phyloP scores from a whole-genome alignment of 2,329 filamentous ascomycete species.

The Trichoderma brevicompactum region DNA sequence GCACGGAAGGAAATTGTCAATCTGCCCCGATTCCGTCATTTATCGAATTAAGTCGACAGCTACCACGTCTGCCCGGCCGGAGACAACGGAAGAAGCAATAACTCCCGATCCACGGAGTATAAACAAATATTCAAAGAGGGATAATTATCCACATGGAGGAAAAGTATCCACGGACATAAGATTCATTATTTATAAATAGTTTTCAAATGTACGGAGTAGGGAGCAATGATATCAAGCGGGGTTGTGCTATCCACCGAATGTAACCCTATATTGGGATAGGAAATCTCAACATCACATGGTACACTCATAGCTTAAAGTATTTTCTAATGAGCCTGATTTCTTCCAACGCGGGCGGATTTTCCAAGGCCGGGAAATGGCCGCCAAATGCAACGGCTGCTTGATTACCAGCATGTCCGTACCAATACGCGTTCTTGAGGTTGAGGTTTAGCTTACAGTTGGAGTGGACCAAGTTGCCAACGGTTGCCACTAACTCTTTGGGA shows the following conservation, averaged over 20 bases:
- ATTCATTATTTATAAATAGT: neutral
- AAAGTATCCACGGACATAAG: too few relatives aligned
- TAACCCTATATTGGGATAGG: neutral
- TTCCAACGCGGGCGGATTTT: neutral
- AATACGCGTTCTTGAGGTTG: too few relatives aligned
- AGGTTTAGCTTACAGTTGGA: slow-evolving; percentile 25
- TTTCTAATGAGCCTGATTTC: slow-evolving; percentile 1
- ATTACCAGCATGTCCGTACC: neutral
- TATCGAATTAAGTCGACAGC: too few relatives aligned
- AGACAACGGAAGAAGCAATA: too few relatives aligned
- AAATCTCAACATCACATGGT: neutral
- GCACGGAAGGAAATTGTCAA: too few relatives aligned
- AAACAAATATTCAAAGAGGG: neutral
- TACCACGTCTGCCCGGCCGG: neutral
- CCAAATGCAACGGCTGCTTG: neutral
- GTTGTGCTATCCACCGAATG: neutral
- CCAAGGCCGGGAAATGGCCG: neutral
- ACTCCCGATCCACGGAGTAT: neutral
- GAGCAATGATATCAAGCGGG: neutral
- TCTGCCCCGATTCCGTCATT: too few relatives aligned
- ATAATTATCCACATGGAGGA: neutral
- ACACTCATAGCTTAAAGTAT: neutral
- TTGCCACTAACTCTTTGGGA: slow-evolving; percentile 27
- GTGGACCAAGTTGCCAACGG: slow-evolving; percentile 33
- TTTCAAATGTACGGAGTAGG: neutral